Base-by-base conservation (phyloP, 345 rosid genomes). In the Moricandia arvensis region DNA sequence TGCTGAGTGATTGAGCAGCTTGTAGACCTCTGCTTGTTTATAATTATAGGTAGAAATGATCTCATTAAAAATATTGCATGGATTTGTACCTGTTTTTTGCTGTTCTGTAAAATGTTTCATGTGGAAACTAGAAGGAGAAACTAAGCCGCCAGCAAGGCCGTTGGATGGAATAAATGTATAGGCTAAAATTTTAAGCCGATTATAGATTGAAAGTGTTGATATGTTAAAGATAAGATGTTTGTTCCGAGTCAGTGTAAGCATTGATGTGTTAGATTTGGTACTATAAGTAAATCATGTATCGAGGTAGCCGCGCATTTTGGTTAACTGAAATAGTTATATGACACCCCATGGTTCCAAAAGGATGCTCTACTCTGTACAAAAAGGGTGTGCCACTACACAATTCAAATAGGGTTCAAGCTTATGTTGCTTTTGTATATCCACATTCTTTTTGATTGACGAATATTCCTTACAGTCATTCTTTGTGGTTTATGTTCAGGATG, bases 401-500 rank as follows among this genome's bases (percentile, higher is more conserved):
- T 64, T 7, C 67, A 76, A 31, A 24, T 31, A 57, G 5, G 59
- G 31, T 38, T 76, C 24, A 72, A 26, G 64, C 54, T 30, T 47
- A 58, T 34, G 31, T 65, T 63, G 72, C 63, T 54, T 51, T 41
- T 75, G 61, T 68, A 30, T 49, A 49, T 59, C 63, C 57, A 15
- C 57, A 21, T 18, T 30, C 41, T 11, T 18, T 53, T 58, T 31
- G 15, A 57, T 8, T 17, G 53, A 77, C 4, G 38, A 63, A 41
- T 69, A 53, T 45, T 45, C 49, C 64, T 68, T 29, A 13, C 45
- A 8, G 10, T 64, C 33, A 18, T 72, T 66, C 65, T 15, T 61
- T 54, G n/a, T 13, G 63, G 71, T 83, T 61, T 35, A 63, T 35
- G 54, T 78, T 84, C 87, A 95, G 88, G 89, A 87, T 85, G 80